Base-by-base conservation (phyloP, 1,284 basidiomycete species). In the Leccinum fallax region DNA sequence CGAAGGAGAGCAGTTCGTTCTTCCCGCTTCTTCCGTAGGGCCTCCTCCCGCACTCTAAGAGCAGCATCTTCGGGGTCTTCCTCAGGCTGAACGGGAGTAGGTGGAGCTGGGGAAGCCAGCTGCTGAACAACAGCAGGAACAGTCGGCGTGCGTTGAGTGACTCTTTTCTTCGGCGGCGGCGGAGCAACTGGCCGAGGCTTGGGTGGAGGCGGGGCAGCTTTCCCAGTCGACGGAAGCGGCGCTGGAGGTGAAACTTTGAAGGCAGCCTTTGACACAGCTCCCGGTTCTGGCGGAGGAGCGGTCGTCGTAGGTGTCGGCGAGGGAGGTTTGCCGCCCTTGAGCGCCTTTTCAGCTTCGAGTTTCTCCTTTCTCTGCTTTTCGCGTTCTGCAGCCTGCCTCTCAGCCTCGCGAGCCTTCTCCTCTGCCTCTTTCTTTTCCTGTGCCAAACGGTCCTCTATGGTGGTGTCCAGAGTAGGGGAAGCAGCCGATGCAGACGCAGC, bases 361-460 rank as follows among this genome's bases (percentile, higher is more conserved):
- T 89, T 83, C 71, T 89, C 89, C 64, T 78, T 81, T 57, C 93
- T 83, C 53, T 85, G 74, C 55, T 84, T 83, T 69, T 93, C 92
- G 61, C 92, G 81, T 63, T 91, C 89, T 63, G 90, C 88, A 2
- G 90, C 89, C 69, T 91, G 90, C 68, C 83, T 85, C 72, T 95
- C 92, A 0, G 92, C 92, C 48, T 82, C 78, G 55, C 81, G 82
- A 0, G 84, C 86, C 72, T 89, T 92, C 73, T 93, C 93, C 70
- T 94, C 93, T 0, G 92, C 93, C 73, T 95, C 92, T 73, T 85
- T 86, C 77, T 89, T 90, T 74, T 98, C 95, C 68, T 88, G 82
- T 28, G 86, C 88, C 1, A 97, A 81, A 32, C 95, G 80, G 69
- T 94, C 92, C 72, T 93, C 92, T 3, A 95, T 91, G 58, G 80